phyloP scores from a whole-genome alignment of 2,329 filamentous ascomycete genomes.

The Uncinocarpus reesii region DNA sequence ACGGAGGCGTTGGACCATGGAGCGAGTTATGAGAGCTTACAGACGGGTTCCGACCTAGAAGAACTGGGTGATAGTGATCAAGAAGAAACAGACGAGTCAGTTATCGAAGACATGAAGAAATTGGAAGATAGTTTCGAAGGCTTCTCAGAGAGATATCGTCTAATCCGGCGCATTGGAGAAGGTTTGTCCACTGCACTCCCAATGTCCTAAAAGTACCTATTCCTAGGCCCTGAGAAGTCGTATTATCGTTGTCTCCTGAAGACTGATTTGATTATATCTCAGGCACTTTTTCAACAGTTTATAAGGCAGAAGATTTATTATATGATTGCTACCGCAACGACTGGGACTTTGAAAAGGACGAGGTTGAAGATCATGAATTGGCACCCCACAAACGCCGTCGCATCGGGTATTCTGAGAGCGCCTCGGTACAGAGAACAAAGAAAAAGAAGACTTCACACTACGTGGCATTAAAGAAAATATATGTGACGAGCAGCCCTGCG shows the following conservation, averaged over 20 bases:
- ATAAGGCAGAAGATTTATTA: constrained; percentile 89
- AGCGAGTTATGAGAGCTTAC: constrained; percentile 24
- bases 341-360: constrained; percentile 63
- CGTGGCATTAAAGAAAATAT: constrained; percentile 98
- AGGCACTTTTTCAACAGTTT: constrained; percentile 98
- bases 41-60: constrained; percentile 20
- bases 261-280: constrained; percentile 4
- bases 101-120: constrained; percentile 77
- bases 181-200: constrained; percentile 45
- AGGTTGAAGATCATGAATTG: constrained; percentile 56
- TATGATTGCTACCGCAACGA: constrained; percentile 70
- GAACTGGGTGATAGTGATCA: constrained; percentile 21
- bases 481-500: constrained; percentile 87
- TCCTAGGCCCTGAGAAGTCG: background rate
- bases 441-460: constrained; percentile 54
- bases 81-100: constrained; percentile 39
- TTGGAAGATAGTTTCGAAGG: constrained; percentile 73
- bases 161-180: constrained; percentile 96
- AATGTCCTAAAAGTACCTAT: background rate
- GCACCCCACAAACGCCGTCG: constrained; percentile 52
- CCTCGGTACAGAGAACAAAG: constrained; percentile 23
- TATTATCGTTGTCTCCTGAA: background rate
- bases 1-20: constrained; percentile 19
- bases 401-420: constrained; percentile 30
- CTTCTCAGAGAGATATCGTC: constrained; percentile 70